These are phyloP conservation scores for Candida railenensis DNA, from an alignment of 805 yeast species.

Conservation along the genomic window DNA sequence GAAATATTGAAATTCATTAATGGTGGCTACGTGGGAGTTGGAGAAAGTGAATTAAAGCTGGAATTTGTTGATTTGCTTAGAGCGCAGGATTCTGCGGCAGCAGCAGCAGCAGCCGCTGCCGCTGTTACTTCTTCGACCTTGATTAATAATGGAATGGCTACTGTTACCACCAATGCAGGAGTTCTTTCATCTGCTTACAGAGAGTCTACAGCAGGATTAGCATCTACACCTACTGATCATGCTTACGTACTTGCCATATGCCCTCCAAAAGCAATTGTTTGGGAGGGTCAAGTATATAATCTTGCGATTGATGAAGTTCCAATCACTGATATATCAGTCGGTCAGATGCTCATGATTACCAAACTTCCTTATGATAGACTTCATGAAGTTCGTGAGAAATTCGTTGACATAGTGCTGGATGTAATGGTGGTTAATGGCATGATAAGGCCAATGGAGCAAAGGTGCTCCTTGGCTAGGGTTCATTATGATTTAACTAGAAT, in stretches of 20 bases:
- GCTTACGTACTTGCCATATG: constrained; percentile 74
- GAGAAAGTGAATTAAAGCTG: constrained; percentile 22
- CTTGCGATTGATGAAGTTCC: constrained; percentile 48
- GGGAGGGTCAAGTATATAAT: constrained; percentile 81
- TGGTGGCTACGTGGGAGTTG: constrained; percentile 40
- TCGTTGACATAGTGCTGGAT: constrained; percentile 58
- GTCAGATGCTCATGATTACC: constrained; percentile 64
- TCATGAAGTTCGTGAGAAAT: constrained; percentile 53
- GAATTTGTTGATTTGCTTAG: constrained; percentile 28
- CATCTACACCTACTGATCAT: constrained; percentile 18
- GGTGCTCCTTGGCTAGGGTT: constrained; percentile 71
- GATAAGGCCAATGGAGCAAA: constrained; percentile 51
- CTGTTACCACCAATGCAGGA: constrained; percentile 9
- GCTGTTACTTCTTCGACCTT: constrained; percentile 18
- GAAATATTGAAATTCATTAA: constrained; percentile 38
- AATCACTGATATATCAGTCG: constrained; percentile 59
- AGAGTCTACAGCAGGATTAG: constrained; percentile 10
- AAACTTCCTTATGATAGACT: constrained; percentile 64
- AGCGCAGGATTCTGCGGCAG: constrained; percentile 8
- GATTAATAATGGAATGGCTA: not conserved
- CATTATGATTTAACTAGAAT: constrained; percentile 69
- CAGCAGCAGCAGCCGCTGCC: constrained; percentile 24
- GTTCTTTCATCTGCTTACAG: constrained; percentile 15
- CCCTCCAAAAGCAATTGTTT: constrained; percentile 80
- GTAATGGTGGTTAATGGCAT: constrained; percentile 36